Base-by-base conservation (phyloP, 2,329 filamentous ascomycete species). In the Colletotrichum lini region DNA sequence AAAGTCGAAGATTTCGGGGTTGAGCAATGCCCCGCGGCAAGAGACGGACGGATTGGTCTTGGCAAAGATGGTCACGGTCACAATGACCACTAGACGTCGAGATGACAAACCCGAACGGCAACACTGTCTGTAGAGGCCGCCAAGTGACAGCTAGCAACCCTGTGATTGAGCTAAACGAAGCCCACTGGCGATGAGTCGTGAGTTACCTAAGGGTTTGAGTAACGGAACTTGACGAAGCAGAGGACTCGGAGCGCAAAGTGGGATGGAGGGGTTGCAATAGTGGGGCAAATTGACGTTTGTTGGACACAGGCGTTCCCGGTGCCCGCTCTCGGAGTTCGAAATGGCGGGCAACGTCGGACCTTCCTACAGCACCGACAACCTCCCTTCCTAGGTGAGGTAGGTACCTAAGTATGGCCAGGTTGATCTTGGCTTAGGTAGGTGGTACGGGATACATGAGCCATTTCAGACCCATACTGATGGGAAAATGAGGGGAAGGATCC, bases 201-300 rank as follows among this genome's bases (percentile, higher is more conserved):
- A 65, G 59, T 69, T 69, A 61, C 60, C 50, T 57, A 49, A 63
- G 61, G 57, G 40, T 68, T 58, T 42, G 69, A 15, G 26, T n/a
- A 56, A 47, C 47, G 44, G 65, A 66, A 47, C 59, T 52, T 40
- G 54, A 52, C 30, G 42, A 23, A 26, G 44, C 54, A 45, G 35
- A 68, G 35, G 26, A 65, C 44, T 44, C 54, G 6, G 50, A 30
- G 52, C 23, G 66, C 59, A 56, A 65, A 72, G 67, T 62, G 21
- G 54, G 64, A 67, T 57, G 45, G 64, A 62, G 57, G 56, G 64
- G 58, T 61, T 68, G 52, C 64, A 68, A 68, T 67, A 71, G 68
- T 68, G 72, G 72, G 71, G 67, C 67, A 59, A 44, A 23, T 63
- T 66, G 60, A 71, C 56, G 47, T 72, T 56, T 65, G 69, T 42